A percentile compares a stretch with the other conserved stretches of the same genome.
Evolutionary conservation across 441 rosid species (phyloP).

Genomic region (Croton laevigatus): DNA sequence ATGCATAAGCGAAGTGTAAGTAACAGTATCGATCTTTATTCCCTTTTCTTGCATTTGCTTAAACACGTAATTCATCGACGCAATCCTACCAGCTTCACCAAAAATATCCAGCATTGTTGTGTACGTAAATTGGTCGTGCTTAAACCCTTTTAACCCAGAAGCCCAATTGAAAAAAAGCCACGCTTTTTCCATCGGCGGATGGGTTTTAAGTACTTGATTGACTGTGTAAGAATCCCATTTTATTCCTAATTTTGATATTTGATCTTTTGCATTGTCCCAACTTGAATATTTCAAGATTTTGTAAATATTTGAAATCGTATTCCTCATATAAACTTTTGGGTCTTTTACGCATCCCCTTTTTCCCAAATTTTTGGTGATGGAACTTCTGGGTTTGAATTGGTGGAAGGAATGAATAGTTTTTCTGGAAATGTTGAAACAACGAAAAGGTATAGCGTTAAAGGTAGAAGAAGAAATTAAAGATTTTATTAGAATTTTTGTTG

Average conservation of each 20-base stretch:
- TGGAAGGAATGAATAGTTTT: conserved; percentile 31
- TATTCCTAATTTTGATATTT: conserved; percentile 38
- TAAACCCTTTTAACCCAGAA: conserved; percentile 47
- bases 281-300: conserved; percentile 61
- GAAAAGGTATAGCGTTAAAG: not conserved
- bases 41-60: conserved; percentile 63
- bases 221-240: conserved; percentile 84
- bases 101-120: conserved; percentile 92
- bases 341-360: conserved; percentile 21
- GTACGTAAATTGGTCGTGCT: conserved; percentile 83
- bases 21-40: conserved; percentile 57
- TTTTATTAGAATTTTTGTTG: conserved; percentile 13
- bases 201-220: conserved; percentile 72
- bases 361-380: conserved; percentile 21
- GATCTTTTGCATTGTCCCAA: conserved; percentile 71
- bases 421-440: not conserved
- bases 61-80: conserved; percentile 61
- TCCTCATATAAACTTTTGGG: conserved; percentile 55
- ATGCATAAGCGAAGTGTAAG: conserved; percentile 76
- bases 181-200: conserved; percentile 90
- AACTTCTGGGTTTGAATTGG: conserved; percentile 31
- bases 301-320: conserved; percentile 48
- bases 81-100: conserved; percentile 81
- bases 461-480: conserved; percentile 6
- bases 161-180: conserved; percentile 92